phyloP scores from a whole-genome alignment of 768 basidiomycete genomes.

The Brasilioporus rufonigricans region DNA sequence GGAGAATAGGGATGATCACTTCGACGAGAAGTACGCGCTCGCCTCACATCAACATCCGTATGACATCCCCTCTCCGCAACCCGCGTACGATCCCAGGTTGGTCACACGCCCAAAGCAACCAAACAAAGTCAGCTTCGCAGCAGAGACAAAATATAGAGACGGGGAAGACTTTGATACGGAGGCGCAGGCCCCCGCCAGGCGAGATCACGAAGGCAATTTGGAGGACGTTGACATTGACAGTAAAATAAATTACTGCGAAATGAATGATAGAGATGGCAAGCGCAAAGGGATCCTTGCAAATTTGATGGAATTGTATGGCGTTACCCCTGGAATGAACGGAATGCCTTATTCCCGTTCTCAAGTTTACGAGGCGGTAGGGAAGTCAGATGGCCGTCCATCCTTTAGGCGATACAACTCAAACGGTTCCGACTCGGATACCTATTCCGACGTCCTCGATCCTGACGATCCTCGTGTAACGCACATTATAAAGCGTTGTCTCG shows the following conservation, averaged over 20 bases:
- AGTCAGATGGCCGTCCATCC: slow-evolving; percentile 4
- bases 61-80: slow-evolving; percentile 53
- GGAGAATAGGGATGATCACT: slow-evolving; percentile 20
- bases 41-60: slow-evolving; percentile 62
- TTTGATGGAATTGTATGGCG: slow-evolving; percentile 32
- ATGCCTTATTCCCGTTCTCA: slow-evolving; percentile 26
- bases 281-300: slow-evolving; percentile 28
- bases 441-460: slow-evolving; percentile 59
- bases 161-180: slow-evolving; percentile 22
- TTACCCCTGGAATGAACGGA: slow-evolving; percentile 20
- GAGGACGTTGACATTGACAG: slow-evolving; percentile 16
- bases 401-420: slow-evolving; percentile 41
- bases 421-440: slow-evolving; percentile 37
- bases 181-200: slow-evolving; percentile 15
- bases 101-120: slow-evolving; percentile 10
- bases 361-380: slow-evolving; percentile 15
- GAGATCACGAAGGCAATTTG: slow-evolving; percentile 13
- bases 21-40: slow-evolving; percentile 44
- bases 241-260: slow-evolving; percentile 14
- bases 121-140: slow-evolving; percentile 42
- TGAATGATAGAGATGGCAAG: slow-evolving; percentile 25
- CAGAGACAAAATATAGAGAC: slow-evolving; percentile 17
- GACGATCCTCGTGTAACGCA: slow-evolving; percentile 75
- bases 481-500: slow-evolving; percentile 44
- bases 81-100: slow-evolving; percentile 34